phyloP scores from a whole-genome alignment of 129 eudicot species.

The Chrysanthemum makinoi region DNA sequence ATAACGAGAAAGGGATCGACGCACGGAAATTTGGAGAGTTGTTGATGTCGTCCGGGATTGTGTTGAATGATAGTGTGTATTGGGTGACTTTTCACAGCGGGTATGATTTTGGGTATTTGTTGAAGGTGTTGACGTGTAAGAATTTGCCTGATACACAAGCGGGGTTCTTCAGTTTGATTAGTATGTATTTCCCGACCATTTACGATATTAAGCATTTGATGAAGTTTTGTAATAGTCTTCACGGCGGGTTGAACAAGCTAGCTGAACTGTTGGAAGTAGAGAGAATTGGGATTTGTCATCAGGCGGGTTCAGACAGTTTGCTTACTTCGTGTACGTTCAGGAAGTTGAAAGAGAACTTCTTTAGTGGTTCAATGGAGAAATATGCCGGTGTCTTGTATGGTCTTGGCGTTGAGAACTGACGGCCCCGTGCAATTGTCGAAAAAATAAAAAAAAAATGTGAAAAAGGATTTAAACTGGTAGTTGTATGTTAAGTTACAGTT shows the following conservation, averaged over 20 bases:
- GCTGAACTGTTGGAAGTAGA: constrained; percentile 84
- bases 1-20: constrained; percentile 71
- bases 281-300: constrained; percentile 83
- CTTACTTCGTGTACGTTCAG: constrained; percentile 74
- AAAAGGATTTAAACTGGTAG: constrained; percentile 27
- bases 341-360: constrained; percentile 83
- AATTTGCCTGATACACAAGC: constrained; percentile 70
- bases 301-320: constrained; percentile 96
- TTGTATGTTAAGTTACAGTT: constrained; percentile 40
- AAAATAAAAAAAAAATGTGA: constrained; percentile 21
- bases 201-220: constrained; percentile 88
- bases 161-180: constrained; percentile 68
- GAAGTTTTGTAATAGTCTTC: constrained; percentile 87
- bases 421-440: constrained; percentile 3
- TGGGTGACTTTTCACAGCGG: constrained; percentile 95
- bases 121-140: constrained; percentile 79
- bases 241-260: constrained; percentile 88
- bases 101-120: constrained; percentile 83
- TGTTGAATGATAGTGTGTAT: constrained; percentile 68
- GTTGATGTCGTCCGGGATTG: constrained; percentile 90
- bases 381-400: constrained; percentile 93
- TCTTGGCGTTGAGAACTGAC: constrained; percentile 75
- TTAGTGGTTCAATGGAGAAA: constrained; percentile 75
- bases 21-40: constrained; percentile 75
- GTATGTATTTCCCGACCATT: constrained; percentile 63